A percentile compares a stretch with the other conserved stretches of the same genome.
These are phyloP conservation scores for Primulina eburnea DNA, from an alignment of 257 asterid species.

Conservation along the genomic window DNA sequence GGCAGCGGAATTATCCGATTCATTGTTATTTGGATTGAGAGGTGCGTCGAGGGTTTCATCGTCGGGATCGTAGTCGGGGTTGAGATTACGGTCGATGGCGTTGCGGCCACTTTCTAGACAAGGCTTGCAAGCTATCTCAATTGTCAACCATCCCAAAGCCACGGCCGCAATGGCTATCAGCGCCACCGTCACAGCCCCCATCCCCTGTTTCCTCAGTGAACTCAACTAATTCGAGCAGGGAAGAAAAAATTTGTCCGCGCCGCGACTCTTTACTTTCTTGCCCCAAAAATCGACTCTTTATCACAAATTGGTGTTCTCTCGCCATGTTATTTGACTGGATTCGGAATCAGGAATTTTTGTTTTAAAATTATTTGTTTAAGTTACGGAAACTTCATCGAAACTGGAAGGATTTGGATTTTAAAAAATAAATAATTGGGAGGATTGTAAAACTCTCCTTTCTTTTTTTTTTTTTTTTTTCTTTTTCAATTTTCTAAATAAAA, in stretches of 20 bases:
- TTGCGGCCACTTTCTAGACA: slow-evolving; percentile 90
- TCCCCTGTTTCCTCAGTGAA: slow-evolving; percentile 9
- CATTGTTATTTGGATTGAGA: slow-evolving; percentile 36
- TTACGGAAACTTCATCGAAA: too few relatives aligned
- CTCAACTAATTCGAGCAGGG: not conserved
- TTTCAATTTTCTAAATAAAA: too few relatives aligned
- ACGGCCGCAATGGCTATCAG: slow-evolving; percentile 77
- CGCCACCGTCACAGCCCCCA: slow-evolving; percentile 82
- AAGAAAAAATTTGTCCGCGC: fast-evolving
- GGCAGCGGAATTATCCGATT: slow-evolving; percentile 19
- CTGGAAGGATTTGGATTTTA: too few relatives aligned
- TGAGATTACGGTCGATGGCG: slow-evolving; percentile 81
- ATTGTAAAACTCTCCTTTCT: too few relatives aligned
- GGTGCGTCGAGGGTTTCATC: slow-evolving; percentile 57
- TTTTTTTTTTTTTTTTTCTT: too few relatives aligned
- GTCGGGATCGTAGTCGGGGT: slow-evolving; percentile 93
- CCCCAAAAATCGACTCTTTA: not conserved
- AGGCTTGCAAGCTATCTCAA: slow-evolving; percentile 90
- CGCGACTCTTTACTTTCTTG: not conserved
- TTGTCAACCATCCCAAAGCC: slow-evolving; percentile 79
- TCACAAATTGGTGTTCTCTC: not conserved
- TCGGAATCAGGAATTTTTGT: too few relatives aligned
- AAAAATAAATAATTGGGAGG: too few relatives aligned
- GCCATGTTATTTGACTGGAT: too few relatives aligned
- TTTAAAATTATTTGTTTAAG: too few relatives aligned